Percentiles rank a stretch among this genome's conserved stretches.
Conservation (phyloP, 768 basidiomycete species). For the Calocera viscosa region DNA sequence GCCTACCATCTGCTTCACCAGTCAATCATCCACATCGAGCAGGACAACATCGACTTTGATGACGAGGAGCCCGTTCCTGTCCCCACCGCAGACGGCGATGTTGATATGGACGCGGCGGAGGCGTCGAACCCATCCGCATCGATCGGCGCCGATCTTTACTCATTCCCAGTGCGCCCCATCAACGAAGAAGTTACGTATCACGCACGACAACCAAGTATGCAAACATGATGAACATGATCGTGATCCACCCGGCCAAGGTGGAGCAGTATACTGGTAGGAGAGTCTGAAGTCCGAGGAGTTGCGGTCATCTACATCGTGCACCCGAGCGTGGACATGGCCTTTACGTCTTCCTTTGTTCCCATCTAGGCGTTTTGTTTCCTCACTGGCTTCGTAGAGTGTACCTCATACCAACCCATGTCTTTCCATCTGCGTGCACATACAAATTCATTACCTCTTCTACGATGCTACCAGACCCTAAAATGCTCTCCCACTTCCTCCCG, state of each 20-base stretch:
- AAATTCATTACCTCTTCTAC: too few relatives aligned
- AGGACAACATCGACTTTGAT: slow-evolving; percentile 96
- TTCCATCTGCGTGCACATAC: not conserved
- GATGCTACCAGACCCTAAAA: slow-evolving; percentile 7
- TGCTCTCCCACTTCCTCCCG: slow-evolving; percentile 11
- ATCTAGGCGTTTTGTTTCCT: too few relatives aligned
- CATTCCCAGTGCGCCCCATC: slow-evolving; percentile 21
- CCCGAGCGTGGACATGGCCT: slow-evolving; percentile 68
- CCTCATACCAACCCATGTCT: not conserved
- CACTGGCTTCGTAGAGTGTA: not conserved
- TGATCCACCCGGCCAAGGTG: slow-evolving; percentile 62
- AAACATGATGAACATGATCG: slow-evolving; percentile 74
- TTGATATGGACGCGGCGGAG: slow-evolving; percentile 31
- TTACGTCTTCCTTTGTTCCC: slow-evolving; percentile 13
- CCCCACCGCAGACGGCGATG: slow-evolving; percentile 39
- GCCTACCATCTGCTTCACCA: slow-evolving; percentile 87
- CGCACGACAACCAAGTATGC: slow-evolving; percentile 94
- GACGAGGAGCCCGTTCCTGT: slow-evolving; percentile 74
- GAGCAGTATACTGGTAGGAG: slow-evolving; percentile 71
- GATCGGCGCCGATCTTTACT: slow-evolving; percentile 10
- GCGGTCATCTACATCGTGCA: slow-evolving; percentile 82
- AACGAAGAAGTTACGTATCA: slow-evolving; percentile 66
- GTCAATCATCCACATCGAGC: slow-evolving; percentile 98
- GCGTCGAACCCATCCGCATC: slow-evolving; percentile 28
- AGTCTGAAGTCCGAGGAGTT: slow-evolving; percentile 56